Base-by-base conservation (phyloP, 2,329 filamentous ascomycete species). In the Thelonectria discophora region DNA sequence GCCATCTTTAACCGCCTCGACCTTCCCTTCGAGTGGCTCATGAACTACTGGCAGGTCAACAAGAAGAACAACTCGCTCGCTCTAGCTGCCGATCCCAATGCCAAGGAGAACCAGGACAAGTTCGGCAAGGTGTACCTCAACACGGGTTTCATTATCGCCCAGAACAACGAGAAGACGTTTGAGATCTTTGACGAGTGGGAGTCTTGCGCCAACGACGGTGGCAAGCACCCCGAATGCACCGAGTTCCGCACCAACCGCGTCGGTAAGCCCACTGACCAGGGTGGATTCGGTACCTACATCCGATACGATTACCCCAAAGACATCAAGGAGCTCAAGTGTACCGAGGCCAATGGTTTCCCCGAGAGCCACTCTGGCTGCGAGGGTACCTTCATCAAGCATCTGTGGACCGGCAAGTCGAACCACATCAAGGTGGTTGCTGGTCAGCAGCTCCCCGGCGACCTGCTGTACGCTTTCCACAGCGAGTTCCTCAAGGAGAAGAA, bases 101-200 rank as follows among this genome's bases (percentile, higher is more conserved):
- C 64, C 34, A 70, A 77, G 37, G 69, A 70, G 68, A 81, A 81
- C 72, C 71, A 74, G 59, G 79, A 81, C 67, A 70, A 74, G 65
- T 76, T 74, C 21, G 75, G 74, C 60, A 78, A 76, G 56, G 66
- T 75, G 65, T 81, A 78, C 76, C 76, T 80, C 67, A 85, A 85
- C 74, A 83, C 82, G 1, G 82, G 82, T 17, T 84, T 85, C 75
- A 83, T 85, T 70, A 73, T 85, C 40, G 78, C 82, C 3, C 82
- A 85, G 73, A 83, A 83, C 71, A 81, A 81, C 66, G 70, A 76
- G 15, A 78, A 77, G 64, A 82, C 81, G 1, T 78, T 79, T 64
- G 75, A 80, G 32, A 82, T 85, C 37, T 74, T 85, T 40, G 77
- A 80, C 60, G 81, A 80, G 46, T 85, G 83, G 83, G 74, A 76